Evolutionary conservation across 768 basidiomycete genomes (phyloP).

Genomic region (Lentinula lateritia): DNA sequence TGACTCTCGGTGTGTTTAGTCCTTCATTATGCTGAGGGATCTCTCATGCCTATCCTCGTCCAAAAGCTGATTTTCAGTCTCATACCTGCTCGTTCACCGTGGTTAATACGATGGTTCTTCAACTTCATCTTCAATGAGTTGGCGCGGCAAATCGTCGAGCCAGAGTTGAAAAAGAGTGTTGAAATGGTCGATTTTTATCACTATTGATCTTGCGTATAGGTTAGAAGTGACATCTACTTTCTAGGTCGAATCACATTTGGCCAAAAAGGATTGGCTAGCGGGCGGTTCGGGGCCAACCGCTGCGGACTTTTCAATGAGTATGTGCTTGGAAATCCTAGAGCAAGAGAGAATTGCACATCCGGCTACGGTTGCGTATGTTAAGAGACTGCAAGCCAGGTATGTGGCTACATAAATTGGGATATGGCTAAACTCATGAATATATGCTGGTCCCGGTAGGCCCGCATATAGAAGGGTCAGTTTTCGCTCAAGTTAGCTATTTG

Average conservation of each 20-base stretch:
- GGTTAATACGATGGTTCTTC: constrained; percentile 3
- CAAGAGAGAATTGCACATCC: background rate
- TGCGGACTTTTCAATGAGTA: constrained; percentile 5
- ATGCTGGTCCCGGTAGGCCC: background rate
- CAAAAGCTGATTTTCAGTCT: background rate
- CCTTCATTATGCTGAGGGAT: constrained; percentile 38
- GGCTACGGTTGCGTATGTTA: background rate
- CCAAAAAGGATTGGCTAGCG: constrained; percentile 3
- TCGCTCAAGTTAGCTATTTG: background rate
- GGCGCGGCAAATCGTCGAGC: background rate
- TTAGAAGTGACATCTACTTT: no score
- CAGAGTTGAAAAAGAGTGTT: constrained; percentile 1
- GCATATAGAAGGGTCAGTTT: background rate
- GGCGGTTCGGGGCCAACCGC: constrained; percentile 2
- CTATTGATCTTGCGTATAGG: background rate
- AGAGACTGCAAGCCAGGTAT: constrained; percentile 4
- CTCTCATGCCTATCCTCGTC: constrained; percentile 33
- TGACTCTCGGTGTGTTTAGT: constrained; percentile 16
- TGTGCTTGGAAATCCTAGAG: background rate
- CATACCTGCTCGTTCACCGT: background rate
- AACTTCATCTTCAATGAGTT: background rate
- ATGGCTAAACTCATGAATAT: background rate
- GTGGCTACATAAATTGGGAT: no score
- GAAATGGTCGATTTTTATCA: background rate
- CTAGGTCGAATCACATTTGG: constrained; percentile 1